These are phyloP conservation scores for Cyathus olla DNA, from an alignment of 1,284 basidiomycete species.

Conservation along the genomic window DNA sequence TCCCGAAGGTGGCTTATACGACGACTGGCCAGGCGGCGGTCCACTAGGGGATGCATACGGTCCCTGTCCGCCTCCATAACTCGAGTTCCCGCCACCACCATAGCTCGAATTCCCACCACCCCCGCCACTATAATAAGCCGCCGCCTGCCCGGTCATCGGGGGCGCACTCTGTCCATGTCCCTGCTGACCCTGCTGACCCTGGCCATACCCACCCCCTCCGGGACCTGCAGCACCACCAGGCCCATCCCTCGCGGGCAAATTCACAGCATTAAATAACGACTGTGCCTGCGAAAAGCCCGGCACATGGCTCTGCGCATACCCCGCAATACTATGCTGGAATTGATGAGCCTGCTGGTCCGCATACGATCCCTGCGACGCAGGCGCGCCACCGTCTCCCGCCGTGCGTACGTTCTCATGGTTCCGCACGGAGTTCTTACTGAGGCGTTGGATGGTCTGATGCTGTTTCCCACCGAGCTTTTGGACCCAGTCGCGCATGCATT, in stretches of 20 bases:
- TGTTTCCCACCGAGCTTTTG: conserved; percentile 58
- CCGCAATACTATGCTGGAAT: conserved; percentile 56
- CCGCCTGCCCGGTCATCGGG: conserved; percentile 30
- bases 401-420: conserved; percentile 81
- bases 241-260: conserved; percentile 20
- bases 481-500: conserved; percentile 73
- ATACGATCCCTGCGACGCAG: conserved; percentile 55
- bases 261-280: conserved; percentile 43
- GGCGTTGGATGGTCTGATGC: conserved; percentile 66
- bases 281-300: conserved; percentile 63
- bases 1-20: conserved; percentile 30
- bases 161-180: background rate
- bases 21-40: conserved; percentile 29
- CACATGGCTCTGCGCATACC: conserved; percentile 56
- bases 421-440: conserved; percentile 75
- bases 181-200: background rate
- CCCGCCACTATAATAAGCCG: conserved; percentile 32
- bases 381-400: conserved; percentile 61
- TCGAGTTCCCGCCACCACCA: conserved; percentile 17
- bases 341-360: conserved; percentile 59
- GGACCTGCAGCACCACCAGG: background rate
- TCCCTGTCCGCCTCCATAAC: conserved; percentile 1
- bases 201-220: conserved; percentile 1
- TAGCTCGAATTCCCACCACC: conserved; percentile 16
- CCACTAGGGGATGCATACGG: conserved; percentile 7